A percentile compares a stretch with the other conserved stretches of the same genome.
These are phyloP conservation scores for Hermanozyma aechmeae DNA, from an alignment of 805 yeast species.

Conservation along the genomic window DNA sequence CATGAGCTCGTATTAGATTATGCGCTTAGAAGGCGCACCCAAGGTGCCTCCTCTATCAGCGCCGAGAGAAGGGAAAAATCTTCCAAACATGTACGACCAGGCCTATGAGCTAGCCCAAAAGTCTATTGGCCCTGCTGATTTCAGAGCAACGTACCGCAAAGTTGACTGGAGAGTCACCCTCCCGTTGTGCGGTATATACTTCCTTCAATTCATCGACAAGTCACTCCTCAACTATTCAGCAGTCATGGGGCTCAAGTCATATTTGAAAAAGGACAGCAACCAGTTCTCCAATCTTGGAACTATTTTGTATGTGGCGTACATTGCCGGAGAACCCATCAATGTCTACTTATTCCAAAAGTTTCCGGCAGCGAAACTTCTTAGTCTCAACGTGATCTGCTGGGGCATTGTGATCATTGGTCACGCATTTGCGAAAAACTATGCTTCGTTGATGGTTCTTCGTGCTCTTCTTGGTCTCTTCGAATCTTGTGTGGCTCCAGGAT, in stretches of 20 bases:
- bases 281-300: conserved; percentile 47
- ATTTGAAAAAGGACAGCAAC: conserved; percentile 16
- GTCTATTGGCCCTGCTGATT: background rate
- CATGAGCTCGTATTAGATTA: too few species aligned
- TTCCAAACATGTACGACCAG: conserved; percentile 3
- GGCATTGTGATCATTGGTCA: conserved; percentile 39
- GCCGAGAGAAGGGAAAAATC: too few species aligned
- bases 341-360: conserved; percentile 33
- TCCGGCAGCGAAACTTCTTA: conserved; percentile 45
- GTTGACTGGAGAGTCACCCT: background rate
- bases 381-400: conserved; percentile 41
- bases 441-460: conserved; percentile 47
- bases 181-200: background rate
- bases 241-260: background rate
- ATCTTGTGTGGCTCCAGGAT: conserved; percentile 46
- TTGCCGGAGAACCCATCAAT: conserved; percentile 44
- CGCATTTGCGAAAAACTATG: conserved; percentile 31
- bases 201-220: background rate
- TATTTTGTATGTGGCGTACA: conserved; percentile 44
- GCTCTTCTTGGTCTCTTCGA: conserved; percentile 47
- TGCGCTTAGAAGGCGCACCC: too few species aligned
- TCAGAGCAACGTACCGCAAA: background rate
- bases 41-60: too few species aligned
- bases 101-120: conserved; percentile 3
- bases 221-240: background rate